Percentiles rank a stretch among this genome's conserved stretches.
These are phyloP conservation scores for Amanita pseudoporphyria DNA, from an alignment of 768 basidiomycete genomes.

Conservation along the genomic window DNA sequence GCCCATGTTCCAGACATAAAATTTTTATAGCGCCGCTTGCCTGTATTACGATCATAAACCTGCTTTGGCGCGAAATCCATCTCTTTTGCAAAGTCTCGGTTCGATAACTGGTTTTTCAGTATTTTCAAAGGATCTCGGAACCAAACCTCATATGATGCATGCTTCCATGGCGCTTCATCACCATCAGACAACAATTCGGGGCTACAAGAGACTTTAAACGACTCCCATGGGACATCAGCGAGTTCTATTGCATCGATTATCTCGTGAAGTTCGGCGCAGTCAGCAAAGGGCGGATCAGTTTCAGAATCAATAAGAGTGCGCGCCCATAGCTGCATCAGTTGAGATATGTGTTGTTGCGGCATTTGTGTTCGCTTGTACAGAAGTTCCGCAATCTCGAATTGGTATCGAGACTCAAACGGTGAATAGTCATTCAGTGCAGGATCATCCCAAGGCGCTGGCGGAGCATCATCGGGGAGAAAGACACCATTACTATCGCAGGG, in stretches of 20 bases:
- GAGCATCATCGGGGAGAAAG: not conserved
- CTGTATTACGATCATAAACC: conserved; percentile 14
- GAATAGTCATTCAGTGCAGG: too few species aligned
- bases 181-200: not conserved
- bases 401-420: too few species aligned
- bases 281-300: conserved; percentile 2
- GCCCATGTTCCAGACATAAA: conserved; percentile 30
- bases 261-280: not conserved
- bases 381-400: too few species aligned
- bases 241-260: conserved; percentile 19
- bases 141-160: too few species aligned
- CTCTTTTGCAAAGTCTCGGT: too few species aligned
- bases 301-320: not conserved
- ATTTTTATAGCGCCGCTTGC: conserved; percentile 14
- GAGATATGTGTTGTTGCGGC: too few species aligned
- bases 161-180: conserved; percentile 16
- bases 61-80: conserved; percentile 25
- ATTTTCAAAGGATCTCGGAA: conserved; percentile 12
- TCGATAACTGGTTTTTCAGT: conserved; percentile 7
- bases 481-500: not conserved
- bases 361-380: too few species aligned
- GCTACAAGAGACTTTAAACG: not conserved
- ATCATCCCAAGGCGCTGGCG: not conserved
- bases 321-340: too few species aligned
- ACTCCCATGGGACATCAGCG: conserved; percentile 21